Percentiles rank a stretch among this genome's conserved stretches.
Conservation (phyloP, 352 stramenopile genomes). For the Globisporangium middletonii region DNA sequence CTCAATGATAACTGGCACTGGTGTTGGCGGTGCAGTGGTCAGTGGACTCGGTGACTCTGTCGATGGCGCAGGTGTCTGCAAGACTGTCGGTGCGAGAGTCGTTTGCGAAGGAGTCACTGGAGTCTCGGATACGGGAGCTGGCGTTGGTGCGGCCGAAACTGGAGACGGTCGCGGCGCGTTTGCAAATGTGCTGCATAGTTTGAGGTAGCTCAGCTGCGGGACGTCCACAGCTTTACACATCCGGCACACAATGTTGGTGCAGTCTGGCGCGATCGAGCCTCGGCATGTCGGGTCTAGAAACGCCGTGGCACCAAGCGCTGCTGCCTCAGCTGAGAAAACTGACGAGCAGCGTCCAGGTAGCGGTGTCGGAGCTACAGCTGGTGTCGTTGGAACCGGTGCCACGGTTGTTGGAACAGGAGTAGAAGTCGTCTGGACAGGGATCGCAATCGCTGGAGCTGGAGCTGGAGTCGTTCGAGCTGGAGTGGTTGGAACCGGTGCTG, state of each 20-base stretch:
- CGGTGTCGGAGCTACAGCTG: not conserved
- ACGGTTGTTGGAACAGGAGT: not conserved
- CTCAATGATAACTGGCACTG: not conserved
- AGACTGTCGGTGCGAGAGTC: too few species aligned
- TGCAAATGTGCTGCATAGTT: not conserved
- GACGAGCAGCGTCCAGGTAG: not conserved
- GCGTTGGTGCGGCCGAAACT: too few species aligned
- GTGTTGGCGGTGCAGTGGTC: not conserved
- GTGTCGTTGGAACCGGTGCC: not conserved
- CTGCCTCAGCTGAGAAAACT: not conserved
- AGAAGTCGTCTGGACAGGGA: too few species aligned
- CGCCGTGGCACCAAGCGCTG: not conserved
- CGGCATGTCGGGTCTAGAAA: not conserved
- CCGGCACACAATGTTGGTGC: conserved; percentile 1
- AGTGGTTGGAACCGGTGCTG: not conserved
- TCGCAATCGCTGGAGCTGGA: not conserved
- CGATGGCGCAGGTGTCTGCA: not conserved
- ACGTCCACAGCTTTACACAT: not conserved
- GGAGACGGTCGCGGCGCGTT: not conserved
- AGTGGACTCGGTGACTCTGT: not conserved
- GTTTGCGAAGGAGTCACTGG: too few species aligned
- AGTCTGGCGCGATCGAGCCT: not conserved
- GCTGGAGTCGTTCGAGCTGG: not conserved
- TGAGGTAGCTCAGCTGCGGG: not conserved
- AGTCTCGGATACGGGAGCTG: too few species aligned